These are phyloP conservation scores for Cystobasidiopsis lactophilus DNA, from an alignment of 768 basidiomycete genomes.

Conservation along the genomic window DNA sequence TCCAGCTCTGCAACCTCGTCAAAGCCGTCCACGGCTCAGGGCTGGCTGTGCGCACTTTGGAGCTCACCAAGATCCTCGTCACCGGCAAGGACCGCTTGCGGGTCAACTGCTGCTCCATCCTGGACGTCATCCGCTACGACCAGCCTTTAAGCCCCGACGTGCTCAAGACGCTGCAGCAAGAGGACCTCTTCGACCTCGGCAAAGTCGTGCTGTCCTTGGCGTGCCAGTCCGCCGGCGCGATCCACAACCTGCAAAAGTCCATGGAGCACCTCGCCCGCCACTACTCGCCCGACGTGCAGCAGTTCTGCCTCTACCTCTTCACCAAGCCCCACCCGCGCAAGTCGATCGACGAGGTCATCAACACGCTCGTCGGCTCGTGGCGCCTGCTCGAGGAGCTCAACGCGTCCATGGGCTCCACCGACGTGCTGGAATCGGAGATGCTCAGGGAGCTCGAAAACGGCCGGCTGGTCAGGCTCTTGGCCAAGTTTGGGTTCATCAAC, in stretches of 20 bases:
- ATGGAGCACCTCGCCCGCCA: slow-evolving; percentile 47
- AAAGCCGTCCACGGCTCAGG: slow-evolving; percentile 64
- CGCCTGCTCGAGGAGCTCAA: slow-evolving; percentile 59
- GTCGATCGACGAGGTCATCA: slow-evolving; percentile 53
- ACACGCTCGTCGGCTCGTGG: slow-evolving; percentile 43
- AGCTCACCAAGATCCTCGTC: slow-evolving; percentile 63
- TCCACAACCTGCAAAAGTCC: slow-evolving; percentile 43
- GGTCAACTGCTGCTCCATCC: slow-evolving; percentile 1
- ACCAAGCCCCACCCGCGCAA: slow-evolving; percentile 43
- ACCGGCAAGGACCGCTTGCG: slow-evolving; percentile 67
- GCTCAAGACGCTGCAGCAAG: slow-evolving; percentile 32
- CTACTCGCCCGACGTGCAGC: slow-evolving; percentile 67
- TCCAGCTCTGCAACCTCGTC: slow-evolving; percentile 71
- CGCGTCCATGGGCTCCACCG: slow-evolving; percentile 45
- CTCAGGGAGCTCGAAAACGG: slow-evolving; percentile 83
- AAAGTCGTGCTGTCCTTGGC: slow-evolving; percentile 58
- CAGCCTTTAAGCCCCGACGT: background rate
- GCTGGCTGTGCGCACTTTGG: slow-evolving; percentile 57
- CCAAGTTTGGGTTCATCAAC: slow-evolving; percentile 95
- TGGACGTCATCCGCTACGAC: slow-evolving; percentile 3
- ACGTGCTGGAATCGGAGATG: slow-evolving; percentile 61
- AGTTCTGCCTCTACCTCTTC: slow-evolving; percentile 46
- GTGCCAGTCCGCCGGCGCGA: slow-evolving; percentile 43
- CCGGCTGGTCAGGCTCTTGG: slow-evolving; percentile 61
- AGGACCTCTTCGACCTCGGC: slow-evolving; percentile 72